Percentiles rank a stretch among this genome's conserved stretches.
These are phyloP conservation scores for Pseudonectria foliicola DNA, from an alignment of 2,329 filamentous ascomycete genomes.

Conservation along the genomic window DNA sequence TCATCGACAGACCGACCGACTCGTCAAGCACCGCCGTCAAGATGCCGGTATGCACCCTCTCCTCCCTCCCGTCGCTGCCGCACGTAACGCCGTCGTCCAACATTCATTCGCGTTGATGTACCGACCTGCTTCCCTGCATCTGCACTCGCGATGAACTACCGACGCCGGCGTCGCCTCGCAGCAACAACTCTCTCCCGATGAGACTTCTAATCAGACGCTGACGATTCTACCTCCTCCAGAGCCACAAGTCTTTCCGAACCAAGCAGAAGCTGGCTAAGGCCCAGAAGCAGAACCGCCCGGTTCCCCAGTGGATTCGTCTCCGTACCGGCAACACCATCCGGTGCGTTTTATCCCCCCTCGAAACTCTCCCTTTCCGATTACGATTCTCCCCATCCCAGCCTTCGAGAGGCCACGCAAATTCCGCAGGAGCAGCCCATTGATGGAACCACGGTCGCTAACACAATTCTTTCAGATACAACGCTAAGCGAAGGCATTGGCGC, in stretches of 20 bases:
- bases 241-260: conserved; percentile 99
- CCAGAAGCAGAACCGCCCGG: conserved; percentile 99
- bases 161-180: too few relatives aligned
- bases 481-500: conserved; percentile 99
- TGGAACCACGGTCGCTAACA: conserved; percentile 9
- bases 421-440: not conserved
- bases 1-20: conserved; percentile 21
- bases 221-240: conserved; percentile 45
- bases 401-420: not conserved
- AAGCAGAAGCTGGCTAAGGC: conserved; percentile 99
- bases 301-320: conserved; percentile 99
- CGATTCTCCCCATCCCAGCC: conserved; percentile 1
- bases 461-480: conserved; percentile 76
- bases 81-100: conserved; percentile 3
- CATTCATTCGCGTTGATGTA: conserved; percentile 5
- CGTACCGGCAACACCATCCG: conserved; percentile 98
- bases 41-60: conserved; percentile 33
- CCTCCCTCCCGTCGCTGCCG: conserved; percentile 3
- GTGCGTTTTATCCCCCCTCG: conserved; percentile 52
- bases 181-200: too few relatives aligned
- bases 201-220: conserved; percentile 14
- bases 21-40: conserved; percentile 33
- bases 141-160: too few relatives aligned
- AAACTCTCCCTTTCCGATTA: not conserved
- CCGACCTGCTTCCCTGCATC: not conserved